Percentiles rank a stretch among this genome's conserved stretches.
Evolutionary conservation across 2,329 filamentous ascomycete species (phyloP).

Genomic region (Colletotrichum magnum): DNA sequence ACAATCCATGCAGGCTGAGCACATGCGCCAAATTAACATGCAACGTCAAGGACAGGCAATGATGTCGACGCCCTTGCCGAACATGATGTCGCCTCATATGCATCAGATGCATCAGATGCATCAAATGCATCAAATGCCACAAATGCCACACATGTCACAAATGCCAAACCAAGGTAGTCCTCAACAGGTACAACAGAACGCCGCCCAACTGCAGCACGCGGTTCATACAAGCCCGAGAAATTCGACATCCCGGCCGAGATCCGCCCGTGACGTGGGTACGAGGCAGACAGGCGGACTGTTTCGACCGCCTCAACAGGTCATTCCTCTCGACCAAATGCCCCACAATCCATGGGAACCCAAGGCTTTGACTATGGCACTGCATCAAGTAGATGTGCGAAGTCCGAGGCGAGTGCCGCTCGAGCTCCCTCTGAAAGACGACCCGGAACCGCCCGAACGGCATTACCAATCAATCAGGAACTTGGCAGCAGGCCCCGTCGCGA

Average conservation of each 20-base stretch:
- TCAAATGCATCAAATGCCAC: not conserved
- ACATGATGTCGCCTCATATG: not conserved
- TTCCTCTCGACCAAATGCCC: conserved; percentile 54
- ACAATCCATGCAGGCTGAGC: conserved; percentile 11
- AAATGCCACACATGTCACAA: not conserved
- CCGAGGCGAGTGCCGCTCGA: conserved; percentile 58
- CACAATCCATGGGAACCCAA: conserved; percentile 56
- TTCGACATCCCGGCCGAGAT: not conserved
- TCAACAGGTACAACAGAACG: not conserved
- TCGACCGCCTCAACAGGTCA: conserved; percentile 41
- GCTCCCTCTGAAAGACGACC: not conserved
- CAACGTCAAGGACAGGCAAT: conserved; percentile 8
- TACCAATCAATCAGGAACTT: conserved; percentile 73
- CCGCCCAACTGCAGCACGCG: not conserved
- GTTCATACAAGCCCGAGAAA: not conserved
- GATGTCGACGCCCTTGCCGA: not conserved
- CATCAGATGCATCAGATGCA: conserved; percentile 1
- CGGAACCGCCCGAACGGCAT: conserved; percentile 51
- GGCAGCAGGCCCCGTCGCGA: conserved; percentile 59
- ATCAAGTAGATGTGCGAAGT: conserved; percentile 63
- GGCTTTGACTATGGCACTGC: conserved; percentile 60
- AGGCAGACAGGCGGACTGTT: conserved; percentile 43
- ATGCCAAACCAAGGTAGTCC: not conserved
- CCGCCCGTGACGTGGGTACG: not conserved
- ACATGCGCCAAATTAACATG: not conserved